phyloP scores from a whole-genome alignment of 441 rosid species.

The Gossypium davidsonii region DNA sequence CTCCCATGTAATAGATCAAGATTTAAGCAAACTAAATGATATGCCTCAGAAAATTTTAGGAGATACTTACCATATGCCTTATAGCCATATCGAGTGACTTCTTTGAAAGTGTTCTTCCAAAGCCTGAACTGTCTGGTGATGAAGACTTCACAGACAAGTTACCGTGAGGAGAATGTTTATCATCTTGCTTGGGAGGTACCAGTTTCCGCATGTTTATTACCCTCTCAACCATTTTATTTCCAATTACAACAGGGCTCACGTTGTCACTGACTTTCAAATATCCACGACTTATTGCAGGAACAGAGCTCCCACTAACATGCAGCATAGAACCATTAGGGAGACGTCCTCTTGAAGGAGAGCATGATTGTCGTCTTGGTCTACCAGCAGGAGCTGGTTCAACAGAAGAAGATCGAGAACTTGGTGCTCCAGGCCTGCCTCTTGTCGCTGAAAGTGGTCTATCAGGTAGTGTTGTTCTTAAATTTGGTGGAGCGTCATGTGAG shows the following conservation, averaged over 20 bases:
- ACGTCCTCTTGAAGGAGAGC: slow-evolving; percentile 92
- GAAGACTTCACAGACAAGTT: slow-evolving; percentile 71
- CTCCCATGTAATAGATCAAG: neutral
- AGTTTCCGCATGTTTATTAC: slow-evolving; percentile 87
- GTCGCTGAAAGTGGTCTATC: slow-evolving; percentile 88
- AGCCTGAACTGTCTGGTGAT: slow-evolving; percentile 87
- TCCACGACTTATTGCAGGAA: slow-evolving; percentile 67
- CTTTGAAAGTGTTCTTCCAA: slow-evolving; percentile 90
- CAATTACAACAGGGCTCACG: slow-evolving; percentile 74
- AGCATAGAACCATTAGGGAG: slow-evolving; percentile 41
- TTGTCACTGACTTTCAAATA: slow-evolving; percentile 59
- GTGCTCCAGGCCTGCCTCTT: slow-evolving; percentile 94
- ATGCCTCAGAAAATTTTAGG: neutral
- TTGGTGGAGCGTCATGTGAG: slow-evolving; percentile 92
- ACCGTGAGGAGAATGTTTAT: slow-evolving; percentile 67
- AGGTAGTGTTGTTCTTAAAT: slow-evolving; percentile 75
- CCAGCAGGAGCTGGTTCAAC: slow-evolving; percentile 64
- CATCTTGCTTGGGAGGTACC: slow-evolving; percentile 78
- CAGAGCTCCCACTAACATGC: slow-evolving; percentile 80
- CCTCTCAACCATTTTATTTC: slow-evolving; percentile 94
- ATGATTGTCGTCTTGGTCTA: slow-evolving; percentile 80
- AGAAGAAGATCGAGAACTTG: slow-evolving; percentile 77
- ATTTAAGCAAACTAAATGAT: neutral
- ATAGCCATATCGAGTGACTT: slow-evolving; percentile 98
- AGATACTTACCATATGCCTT: slow-evolving; percentile 75